phyloP scores from a whole-genome alignment of 169 alveolate species.

The Theileria sp. region DNA sequence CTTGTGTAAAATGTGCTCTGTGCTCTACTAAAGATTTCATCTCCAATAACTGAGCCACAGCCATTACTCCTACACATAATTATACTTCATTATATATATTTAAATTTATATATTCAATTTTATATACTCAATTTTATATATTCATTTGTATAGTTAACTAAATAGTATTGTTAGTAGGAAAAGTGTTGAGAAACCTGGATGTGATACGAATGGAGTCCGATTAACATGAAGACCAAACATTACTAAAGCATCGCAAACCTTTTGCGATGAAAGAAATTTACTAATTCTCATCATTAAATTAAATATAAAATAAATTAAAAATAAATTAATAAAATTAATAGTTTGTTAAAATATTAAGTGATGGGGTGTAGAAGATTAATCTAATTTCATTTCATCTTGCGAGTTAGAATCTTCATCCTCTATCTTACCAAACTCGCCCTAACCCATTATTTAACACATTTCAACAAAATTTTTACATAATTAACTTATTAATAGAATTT shows the following conservation, averaged over 20 bases:
- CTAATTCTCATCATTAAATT: constrained; percentile 35
- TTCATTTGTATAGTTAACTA: background rate
- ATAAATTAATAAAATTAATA: background rate
- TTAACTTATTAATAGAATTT: too few species aligned
- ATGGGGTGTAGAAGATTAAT: constrained; percentile 22
- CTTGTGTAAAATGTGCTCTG: constrained; percentile 79
- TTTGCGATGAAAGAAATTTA: constrained; percentile 15
- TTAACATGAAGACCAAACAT: constrained; percentile 75
- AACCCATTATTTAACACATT: background rate
- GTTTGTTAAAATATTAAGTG: background rate
- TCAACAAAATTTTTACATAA: too few species aligned
- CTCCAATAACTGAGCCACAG: constrained; percentile 76
- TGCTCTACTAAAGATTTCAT: constrained; percentile 78
- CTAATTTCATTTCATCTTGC: constrained; percentile 21
- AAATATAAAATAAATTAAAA: background rate
- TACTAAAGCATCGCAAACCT: constrained; percentile 78
- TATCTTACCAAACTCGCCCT: constrained; percentile 26
- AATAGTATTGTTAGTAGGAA: too few species aligned
- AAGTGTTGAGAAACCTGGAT: constrained; percentile 65
- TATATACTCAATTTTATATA: background rate
- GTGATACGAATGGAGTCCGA: constrained; percentile 77
- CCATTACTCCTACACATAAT: constrained; percentile 74
- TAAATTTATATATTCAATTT: background rate
- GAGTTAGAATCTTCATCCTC: background rate
- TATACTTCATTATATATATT: too few species aligned